Evolutionary conservation across 2,329 filamentous ascomycete genomes (phyloP).

Genomic region (Conoideocrella luteorostrata): DNA sequence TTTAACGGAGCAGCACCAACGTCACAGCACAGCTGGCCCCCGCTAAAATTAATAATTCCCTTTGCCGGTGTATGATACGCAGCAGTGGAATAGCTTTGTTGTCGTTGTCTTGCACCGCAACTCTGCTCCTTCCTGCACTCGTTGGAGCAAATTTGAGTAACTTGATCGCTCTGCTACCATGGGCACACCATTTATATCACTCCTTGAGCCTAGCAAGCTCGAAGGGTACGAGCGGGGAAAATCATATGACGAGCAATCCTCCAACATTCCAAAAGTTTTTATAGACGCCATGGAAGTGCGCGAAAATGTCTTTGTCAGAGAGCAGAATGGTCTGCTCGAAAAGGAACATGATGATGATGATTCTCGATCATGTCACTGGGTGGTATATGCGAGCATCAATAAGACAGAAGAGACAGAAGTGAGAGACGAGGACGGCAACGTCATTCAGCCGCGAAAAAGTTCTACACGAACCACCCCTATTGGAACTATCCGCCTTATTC

Average conservation of each 20-base stretch:
- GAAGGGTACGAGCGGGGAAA: conserved; percentile 37
- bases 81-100: too few relatives aligned
- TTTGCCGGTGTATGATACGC: too few relatives aligned
- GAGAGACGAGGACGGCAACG: conserved; percentile 35
- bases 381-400: conserved; percentile 66
- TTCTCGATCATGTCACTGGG: conserved; percentile 74
- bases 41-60: too few relatives aligned
- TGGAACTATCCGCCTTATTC: conserved; percentile 73
- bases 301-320: conserved; percentile 52
- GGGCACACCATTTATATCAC: conserved; percentile 44
- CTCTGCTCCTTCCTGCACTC: background rate
- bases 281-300: conserved; percentile 58
- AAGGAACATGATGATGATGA: conserved; percentile 81
- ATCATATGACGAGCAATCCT: conserved; percentile 36
- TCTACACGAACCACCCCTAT: conserved; percentile 46
- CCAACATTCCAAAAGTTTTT: conserved; percentile 48
- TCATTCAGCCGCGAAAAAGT: conserved; percentile 36
- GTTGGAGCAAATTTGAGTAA: too few relatives aligned
- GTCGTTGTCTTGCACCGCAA: too few relatives aligned
- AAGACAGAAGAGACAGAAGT: conserved; percentile 35
- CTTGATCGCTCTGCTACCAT: conserved; percentile 25
- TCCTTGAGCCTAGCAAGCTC: conserved; percentile 43
- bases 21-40: too few relatives aligned
- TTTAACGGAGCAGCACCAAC: background rate
- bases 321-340: conserved; percentile 53